Percentiles rank a stretch among this genome's conserved stretches.
These are phyloP conservation scores for Ophiostoma sp. DNA, from an alignment of 2,329 filamentous ascomycete species.

Conservation along the genomic window DNA sequence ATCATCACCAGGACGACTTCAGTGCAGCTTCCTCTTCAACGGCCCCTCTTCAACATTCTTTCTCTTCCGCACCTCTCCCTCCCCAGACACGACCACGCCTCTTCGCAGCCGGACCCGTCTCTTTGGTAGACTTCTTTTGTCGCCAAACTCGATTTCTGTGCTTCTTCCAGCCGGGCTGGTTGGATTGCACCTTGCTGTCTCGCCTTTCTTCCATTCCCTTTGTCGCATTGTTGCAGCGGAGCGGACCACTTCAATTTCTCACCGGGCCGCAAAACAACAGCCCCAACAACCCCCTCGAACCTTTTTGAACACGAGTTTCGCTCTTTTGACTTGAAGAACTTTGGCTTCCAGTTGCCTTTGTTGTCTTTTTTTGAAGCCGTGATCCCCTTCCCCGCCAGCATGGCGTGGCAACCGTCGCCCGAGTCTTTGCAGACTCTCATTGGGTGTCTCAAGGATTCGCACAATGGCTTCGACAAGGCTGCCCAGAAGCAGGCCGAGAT, in stretches of 20 bases:
- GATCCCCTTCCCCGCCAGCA: slow-evolving; percentile 41
- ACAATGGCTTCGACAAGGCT: slow-evolving; percentile 76
- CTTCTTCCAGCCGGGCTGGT: slow-evolving; percentile 15
- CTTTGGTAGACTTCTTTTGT: background rate
- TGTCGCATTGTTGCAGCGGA: slow-evolving; percentile 17
- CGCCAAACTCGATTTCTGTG: background rate
- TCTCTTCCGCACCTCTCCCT: background rate
- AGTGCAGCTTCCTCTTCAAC: slow-evolving; percentile 1
- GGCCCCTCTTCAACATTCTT: background rate
- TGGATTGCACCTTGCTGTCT: background rate
- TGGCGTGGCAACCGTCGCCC: slow-evolving; percentile 90
- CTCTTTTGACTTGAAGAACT: background rate
- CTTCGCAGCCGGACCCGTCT: background rate
- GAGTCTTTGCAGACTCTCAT: slow-evolving; percentile 88
- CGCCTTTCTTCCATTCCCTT: background rate
- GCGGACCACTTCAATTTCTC: background rate
- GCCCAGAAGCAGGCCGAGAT: slow-evolving; percentile 87
- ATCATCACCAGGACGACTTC: slow-evolving; percentile 9
- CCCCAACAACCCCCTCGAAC: background rate
- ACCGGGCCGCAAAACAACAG: background rate
- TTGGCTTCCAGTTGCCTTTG: background rate
- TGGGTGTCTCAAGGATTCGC: slow-evolving; percentile 84
- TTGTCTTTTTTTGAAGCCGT: background rate
- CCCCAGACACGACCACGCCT: background rate
- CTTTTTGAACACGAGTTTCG: background rate